phyloP scores from a whole-genome alignment of 345 rosid species.

The Arabis hirsuta region DNA sequence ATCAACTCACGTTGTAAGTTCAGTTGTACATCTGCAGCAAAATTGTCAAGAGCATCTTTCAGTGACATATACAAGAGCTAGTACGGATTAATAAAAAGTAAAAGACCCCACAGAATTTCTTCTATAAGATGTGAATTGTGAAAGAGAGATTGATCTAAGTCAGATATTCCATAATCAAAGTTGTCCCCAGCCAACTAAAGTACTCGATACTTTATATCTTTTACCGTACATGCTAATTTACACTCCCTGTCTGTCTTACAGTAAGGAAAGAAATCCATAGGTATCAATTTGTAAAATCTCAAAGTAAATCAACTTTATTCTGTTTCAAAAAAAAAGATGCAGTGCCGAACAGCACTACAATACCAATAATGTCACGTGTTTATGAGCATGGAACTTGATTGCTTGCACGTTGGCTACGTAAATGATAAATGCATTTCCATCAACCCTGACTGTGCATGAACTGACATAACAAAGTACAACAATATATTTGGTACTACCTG shows the following conservation, averaged over 20 bases:
- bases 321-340: background rate
- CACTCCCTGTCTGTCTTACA: background rate
- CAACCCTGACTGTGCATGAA: background rate
- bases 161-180: no score
- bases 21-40: slow-evolving; percentile 54
- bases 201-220: background rate
- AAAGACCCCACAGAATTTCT: background rate
- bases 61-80: background rate
- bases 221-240: no score
- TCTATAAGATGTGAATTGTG: background rate
- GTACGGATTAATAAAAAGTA: background rate
- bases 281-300: background rate
- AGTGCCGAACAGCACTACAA: no score
- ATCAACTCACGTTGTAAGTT: slow-evolving; percentile 58
- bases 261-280: background rate
- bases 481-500: slow-evolving; percentile 24
- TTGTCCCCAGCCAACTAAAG: background rate
- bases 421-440: background rate
- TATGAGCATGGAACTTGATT: background rate
- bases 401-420: background rate
- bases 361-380: no score
- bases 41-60: background rate
- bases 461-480: background rate
- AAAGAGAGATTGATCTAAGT: background rate
- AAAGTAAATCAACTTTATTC: slow-evolving; percentile 1